Percentiles rank a stretch among this genome's conserved stretches.
Conservation (phyloP, 2,329 filamentous ascomycete species). For the Colletotrichum camelliae region DNA sequence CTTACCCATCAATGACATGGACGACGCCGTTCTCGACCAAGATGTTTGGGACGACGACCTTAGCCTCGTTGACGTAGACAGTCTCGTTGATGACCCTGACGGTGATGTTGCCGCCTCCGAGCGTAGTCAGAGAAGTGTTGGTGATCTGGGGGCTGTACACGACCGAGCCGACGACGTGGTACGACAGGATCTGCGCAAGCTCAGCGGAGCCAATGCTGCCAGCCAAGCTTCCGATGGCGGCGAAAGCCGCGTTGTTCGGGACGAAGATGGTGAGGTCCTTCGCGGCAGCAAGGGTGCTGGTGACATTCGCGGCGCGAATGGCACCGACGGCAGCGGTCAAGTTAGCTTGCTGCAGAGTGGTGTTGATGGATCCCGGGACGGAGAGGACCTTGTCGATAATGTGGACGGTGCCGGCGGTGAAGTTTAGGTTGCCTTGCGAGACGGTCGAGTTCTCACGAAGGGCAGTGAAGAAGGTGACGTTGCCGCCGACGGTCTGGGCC, state of each 20-base stretch:
- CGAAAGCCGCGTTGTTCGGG: constrained; percentile 65
- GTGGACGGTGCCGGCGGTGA: constrained; percentile 60
- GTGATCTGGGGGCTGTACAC: constrained; percentile 49
- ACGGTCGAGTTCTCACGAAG: constrained; percentile 54
- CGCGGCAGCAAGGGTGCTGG: constrained; percentile 42
- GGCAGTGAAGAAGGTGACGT: constrained; percentile 58
- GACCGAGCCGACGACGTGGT: constrained; percentile 66
- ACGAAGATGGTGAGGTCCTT: constrained; percentile 68
- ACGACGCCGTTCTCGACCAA: constrained; percentile 61
- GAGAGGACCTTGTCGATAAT: constrained; percentile 54
- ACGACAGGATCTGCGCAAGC: constrained; percentile 60
- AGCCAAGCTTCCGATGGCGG: constrained; percentile 58
- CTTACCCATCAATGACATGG: constrained; percentile 63
- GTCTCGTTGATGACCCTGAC: constrained; percentile 46
- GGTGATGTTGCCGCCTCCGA: constrained; percentile 28
- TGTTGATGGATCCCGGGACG: constrained; percentile 47
- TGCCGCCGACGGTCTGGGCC: constrained; percentile 41
- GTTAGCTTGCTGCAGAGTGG: constrained; percentile 44
- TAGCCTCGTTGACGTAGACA: constrained; percentile 53
- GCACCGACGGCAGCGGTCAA: constrained; percentile 53
- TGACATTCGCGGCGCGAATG: constrained; percentile 47
- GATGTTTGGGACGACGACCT: constrained; percentile 52
- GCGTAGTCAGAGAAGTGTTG: constrained; percentile 24
- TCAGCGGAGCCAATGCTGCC: constrained; percentile 50
- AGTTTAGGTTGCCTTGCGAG: constrained; percentile 54